phyloP scores from a whole-genome alignment of 108 stramenopile genomes.

The Nannochloropsis gaditana region DNA sequence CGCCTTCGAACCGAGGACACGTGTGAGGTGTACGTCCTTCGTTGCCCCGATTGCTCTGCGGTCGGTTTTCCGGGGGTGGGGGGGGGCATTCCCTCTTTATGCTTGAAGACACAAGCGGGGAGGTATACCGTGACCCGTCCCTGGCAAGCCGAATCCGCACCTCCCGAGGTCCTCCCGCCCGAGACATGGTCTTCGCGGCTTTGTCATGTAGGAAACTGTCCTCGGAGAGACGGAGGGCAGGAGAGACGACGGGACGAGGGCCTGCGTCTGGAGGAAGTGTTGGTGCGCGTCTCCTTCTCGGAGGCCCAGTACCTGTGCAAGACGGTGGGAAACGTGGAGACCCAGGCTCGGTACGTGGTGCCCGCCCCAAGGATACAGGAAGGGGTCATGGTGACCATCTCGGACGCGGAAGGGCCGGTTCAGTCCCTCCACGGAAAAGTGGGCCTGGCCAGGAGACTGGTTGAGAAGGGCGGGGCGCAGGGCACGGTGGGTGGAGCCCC shows the following conservation, averaged over 20 bases:
- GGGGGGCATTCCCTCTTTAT: background rate
- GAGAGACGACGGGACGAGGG: no score
- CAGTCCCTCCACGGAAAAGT: background rate
- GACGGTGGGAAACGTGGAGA: background rate
- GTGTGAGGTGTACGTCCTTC: background rate
- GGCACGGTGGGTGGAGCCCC: background rate
- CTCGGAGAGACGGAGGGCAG: background rate
- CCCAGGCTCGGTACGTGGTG: background rate
- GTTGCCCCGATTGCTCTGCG: background rate
- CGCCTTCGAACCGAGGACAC: background rate
- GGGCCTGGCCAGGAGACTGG: background rate
- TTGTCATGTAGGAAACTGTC: background rate
- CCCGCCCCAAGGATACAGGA: background rate
- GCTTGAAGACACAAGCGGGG: background rate
- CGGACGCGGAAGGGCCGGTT: background rate
- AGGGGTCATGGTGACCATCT: background rate
- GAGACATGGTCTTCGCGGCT: background rate
- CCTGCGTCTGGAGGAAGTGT: background rate
- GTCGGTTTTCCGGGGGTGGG: background rate
- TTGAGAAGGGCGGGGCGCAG: background rate
- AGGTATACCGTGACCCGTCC: background rate
- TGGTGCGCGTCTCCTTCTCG: background rate
- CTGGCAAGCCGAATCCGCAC: background rate
- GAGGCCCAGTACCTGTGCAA: background rate
- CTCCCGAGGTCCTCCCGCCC: background rate